phyloP scores from a whole-genome alignment of 768 basidiomycete species.

The Podaxis sp. region DNA sequence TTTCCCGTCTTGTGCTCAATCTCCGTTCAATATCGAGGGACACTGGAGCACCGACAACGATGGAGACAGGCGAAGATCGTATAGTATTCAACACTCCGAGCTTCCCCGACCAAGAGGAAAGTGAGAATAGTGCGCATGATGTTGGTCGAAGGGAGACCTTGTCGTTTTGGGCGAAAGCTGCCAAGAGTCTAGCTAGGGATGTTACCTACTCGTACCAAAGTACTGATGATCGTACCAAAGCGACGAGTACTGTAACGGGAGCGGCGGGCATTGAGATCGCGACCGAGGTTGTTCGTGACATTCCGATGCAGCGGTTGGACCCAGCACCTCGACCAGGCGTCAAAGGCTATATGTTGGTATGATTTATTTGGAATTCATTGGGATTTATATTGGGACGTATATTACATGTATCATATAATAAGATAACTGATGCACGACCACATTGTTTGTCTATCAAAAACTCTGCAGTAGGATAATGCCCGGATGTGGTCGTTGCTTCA shows the following conservation, averaged over 20 bases:
- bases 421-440: neutral
- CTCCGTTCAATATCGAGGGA: constrained; percentile 21
- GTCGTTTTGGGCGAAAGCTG: neutral
- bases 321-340: neutral
- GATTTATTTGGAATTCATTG: neutral
- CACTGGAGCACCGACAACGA: neutral
- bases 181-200: neutral
- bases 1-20: constrained; percentile 30
- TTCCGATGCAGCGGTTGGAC: neutral
- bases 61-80: neutral
- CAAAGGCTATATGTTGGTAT: neutral
- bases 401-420: neutral
- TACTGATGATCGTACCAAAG: neutral
- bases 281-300: neutral
- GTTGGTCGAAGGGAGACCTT: neutral
- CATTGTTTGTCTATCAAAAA: no score
- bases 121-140: neutral
- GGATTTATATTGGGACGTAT: neutral
- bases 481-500: no score
- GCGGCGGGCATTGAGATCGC: neutral
- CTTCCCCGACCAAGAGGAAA: neutral
- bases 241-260: neutral
- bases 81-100: neutral
- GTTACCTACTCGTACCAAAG: neutral
- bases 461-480: no score